Conservation (phyloP, 2,329 filamentous ascomycete genomes). For the Apiospora marii region DNA sequence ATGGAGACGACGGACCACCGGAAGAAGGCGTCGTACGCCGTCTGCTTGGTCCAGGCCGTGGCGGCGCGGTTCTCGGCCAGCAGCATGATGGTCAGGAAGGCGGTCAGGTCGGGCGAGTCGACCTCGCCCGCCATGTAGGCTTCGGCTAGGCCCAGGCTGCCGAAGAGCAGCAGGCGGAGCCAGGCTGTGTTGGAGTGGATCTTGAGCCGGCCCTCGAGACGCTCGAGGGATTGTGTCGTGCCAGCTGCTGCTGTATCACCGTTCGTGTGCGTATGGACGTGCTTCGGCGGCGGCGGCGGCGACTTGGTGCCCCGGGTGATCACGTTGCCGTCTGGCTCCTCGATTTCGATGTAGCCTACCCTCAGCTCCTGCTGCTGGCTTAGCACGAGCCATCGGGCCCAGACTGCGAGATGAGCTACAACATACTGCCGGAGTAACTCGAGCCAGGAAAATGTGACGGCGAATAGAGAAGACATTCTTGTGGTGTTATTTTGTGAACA, state of each 20-base stretch:
- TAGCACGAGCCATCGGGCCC: not conserved
- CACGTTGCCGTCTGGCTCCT: not conserved
- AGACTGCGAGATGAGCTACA: not conserved
- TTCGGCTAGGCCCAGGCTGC: not conserved
- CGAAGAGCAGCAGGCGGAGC: not conserved
- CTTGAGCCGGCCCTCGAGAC: not conserved
- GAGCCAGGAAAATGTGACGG: not conserved
- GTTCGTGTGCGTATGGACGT: not conserved
- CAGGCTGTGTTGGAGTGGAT: not conserved
- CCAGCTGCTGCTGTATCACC: not conserved
- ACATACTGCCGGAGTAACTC: not conserved
- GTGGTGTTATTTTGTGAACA: not conserved
- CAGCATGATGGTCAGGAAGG: not conserved
- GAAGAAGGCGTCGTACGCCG: not conserved
- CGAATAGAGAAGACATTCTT: not conserved
- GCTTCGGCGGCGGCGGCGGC: not conserved
- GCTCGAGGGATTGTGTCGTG: too few species aligned
- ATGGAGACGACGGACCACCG: not conserved
- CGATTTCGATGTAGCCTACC: not conserved
- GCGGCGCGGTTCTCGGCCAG: not conserved
- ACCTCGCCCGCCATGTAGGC: not conserved
- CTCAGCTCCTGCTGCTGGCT: not conserved
- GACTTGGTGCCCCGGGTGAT: constrained; percentile 5
- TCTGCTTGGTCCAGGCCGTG: not conserved
- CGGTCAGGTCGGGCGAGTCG: not conserved